A percentile compares a stretch with the other conserved stretches of the same genome.
These are phyloP conservation scores for Monosporascus cannonballus DNA, from an alignment of 2,329 filamentous ascomycete species.

Conservation along the genomic window DNA sequence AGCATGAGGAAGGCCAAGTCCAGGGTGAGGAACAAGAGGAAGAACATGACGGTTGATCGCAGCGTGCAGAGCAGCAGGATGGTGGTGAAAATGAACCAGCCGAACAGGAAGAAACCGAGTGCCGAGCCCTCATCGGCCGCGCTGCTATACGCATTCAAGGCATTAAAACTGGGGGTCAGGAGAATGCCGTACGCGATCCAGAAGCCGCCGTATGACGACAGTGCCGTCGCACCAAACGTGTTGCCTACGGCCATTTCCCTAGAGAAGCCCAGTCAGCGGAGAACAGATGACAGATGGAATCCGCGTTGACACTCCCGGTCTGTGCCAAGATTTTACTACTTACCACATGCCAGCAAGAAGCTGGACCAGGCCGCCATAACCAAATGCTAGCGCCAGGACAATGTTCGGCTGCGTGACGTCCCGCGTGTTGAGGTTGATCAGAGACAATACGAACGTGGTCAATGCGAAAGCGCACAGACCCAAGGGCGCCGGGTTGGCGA, in stretches of 20 bases:
- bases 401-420: slow-evolving; percentile 57
- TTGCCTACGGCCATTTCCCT: slow-evolving; percentile 87
- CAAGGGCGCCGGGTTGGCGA: slow-evolving; percentile 74
- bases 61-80: slow-evolving; percentile 69
- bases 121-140: slow-evolving; percentile 48
- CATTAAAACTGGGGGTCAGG: slow-evolving; percentile 60
- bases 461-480: slow-evolving; percentile 75
- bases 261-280: slow-evolving; percentile 4
- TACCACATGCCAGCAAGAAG: slow-evolving; percentile 83
- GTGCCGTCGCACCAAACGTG: slow-evolving; percentile 76
- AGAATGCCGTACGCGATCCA: slow-evolving; percentile 74
- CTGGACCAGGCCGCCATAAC: slow-evolving; percentile 74
- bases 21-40: slow-evolving; percentile 69
- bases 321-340: slow-evolving; percentile 24
- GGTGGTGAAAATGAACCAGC: slow-evolving; percentile 83
- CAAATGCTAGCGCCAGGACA: slow-evolving; percentile 63
- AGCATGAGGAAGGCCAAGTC: slow-evolving; percentile 72
- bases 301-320: background rate
- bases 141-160: slow-evolving; percentile 41
- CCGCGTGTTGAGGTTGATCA: slow-evolving; percentile 64
- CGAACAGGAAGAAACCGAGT: slow-evolving; percentile 67
- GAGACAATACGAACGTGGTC: slow-evolving; percentile 74
- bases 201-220: slow-evolving; percentile 79
- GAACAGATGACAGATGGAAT: background rate
- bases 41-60: slow-evolving; percentile 72